Base-by-base conservation (phyloP, 2,329 filamentous ascomycete species). In the Alternaria conjuncta region DNA sequence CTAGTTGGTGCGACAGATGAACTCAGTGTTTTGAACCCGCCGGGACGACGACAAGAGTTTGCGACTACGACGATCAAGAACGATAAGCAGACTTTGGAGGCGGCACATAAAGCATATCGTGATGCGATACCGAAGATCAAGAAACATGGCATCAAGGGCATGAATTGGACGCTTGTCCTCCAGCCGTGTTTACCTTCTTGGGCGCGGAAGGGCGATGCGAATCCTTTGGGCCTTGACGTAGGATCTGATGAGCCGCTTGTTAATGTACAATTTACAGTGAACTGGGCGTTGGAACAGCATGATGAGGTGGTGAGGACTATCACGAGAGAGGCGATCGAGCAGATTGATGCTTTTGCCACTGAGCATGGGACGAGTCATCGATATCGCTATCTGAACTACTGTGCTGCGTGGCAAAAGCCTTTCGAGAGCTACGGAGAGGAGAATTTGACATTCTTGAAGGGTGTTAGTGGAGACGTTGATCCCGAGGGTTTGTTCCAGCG, bases 31-130 rank as follows among this genome's bases (percentile, higher is more conserved):
- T 11, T 68, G 41, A 66, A 66, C 41, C 63, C 63, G 1, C 59
- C 58, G 0, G 60, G 66, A 2, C 60, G 61, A 36, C 58, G 76
- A 8, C 79, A 81, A 55, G 64, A 70, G 2, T 77, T 78, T 28
- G 75, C 65, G 10, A 80, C 73, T 1, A 81, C 78, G n/a, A 81
- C 79, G 8, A 70, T 80, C 50, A 75, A 76, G 53, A 80, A 79
- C 28, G 75, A 80, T n/a, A 32, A 30, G 12, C 66, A 66, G 15
- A 81, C 78, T 2, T 53, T 81, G 5, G 45, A 63, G 8, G 75
- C 71, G 8, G 61, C 65, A 0, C 72, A 81, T 54, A 47, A 64
- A 20, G 71, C 72, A 2, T 80, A 79, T 49, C 26, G 45, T 12
- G 64, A 77, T 55, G 69, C 73, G 13, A 73, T 78, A 49, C 44